A percentile compares a stretch with the other conserved stretches of the same genome.
These are phyloP conservation scores for Phalaenopsis hybrid DNA, from an alignment of 116 monocot genomes.

Conservation along the genomic window DNA sequence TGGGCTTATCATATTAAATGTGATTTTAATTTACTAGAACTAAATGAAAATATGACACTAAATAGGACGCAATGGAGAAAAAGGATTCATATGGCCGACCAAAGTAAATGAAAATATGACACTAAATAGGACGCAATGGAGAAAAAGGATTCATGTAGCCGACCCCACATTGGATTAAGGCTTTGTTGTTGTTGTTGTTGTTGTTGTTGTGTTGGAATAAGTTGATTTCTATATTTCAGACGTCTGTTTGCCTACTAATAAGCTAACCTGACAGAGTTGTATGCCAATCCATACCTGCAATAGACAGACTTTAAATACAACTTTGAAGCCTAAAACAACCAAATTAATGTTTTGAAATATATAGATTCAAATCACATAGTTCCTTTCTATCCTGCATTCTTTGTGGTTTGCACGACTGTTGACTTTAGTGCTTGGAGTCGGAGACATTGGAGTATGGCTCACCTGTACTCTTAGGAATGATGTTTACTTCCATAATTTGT, in stretches of 20 bases:
- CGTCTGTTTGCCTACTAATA: background rate
- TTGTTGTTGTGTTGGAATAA: too few species aligned
- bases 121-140: too few species aligned
- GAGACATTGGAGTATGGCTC: background rate
- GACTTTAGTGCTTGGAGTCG: background rate
- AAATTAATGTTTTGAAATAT: background rate
- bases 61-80: too few species aligned
- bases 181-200: too few species aligned
- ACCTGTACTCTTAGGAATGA: background rate
- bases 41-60: too few species aligned
- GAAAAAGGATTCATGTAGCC: too few species aligned
- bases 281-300: background rate
- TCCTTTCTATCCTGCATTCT: background rate
- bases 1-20: too few species aligned
- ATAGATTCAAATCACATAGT: conserved; percentile 2
- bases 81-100: too few species aligned
- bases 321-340: background rate
- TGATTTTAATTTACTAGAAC: too few species aligned
- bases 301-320: background rate
- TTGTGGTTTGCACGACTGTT: background rate
- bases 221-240: background rate
- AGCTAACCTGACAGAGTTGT: background rate
- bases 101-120: too few species aligned
- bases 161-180: too few species aligned
- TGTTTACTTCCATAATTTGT: background rate